Evolutionary conservation across 2,329 filamentous ascomycete species (phyloP), one percentile per base, ranked within the genome.

Genomic region (Penicillium italicum): DNA sequence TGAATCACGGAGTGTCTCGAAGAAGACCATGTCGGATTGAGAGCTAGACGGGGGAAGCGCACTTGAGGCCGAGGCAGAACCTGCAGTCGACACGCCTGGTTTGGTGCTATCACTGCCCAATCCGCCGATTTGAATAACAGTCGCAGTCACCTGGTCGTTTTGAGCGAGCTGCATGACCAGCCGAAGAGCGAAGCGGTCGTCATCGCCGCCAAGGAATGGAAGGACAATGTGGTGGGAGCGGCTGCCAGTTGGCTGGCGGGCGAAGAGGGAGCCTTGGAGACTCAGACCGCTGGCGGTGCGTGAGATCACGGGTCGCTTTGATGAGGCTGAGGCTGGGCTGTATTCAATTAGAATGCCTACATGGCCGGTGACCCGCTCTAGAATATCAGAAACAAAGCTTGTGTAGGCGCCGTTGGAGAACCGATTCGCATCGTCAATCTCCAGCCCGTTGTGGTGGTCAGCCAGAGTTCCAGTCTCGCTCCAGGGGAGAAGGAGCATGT

Each of bases 401-500:
- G 86, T 82, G 69, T 96, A 93, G 0, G 82, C 72, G 2, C 80
- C 80, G 30, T 81, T 82, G 3, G 77, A 77, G 56, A 90, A 87
- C 36, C 82, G 78, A 57, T 77, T 77, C 2, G 76, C 74, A n/a
- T 77, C 82, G 50, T 86, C 77, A 26, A 79, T 77, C 2, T 75
- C 70, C 5, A 80, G 76, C 5, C 77, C 73, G 34, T 66, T 80
- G 72, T 68, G 77, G 38, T 85, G 82, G 58, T 97, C 91, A 9
- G 81, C 82, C 63, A 93, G 82, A 58, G 83, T 85, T 12, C 90
- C 91, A 0, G 86, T 87, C 64, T 95, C 89, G 64, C 88, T 93
- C 93, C 94, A 97, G 0, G 93, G 93, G 6, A 97, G 82, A 4
- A 97, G 79, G 6, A 96, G 80, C 26, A 93, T 82, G 65, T 93